Evolutionary conservation across 805 yeast genomes (phyloP).

Genomic region (Millerozyma acaciae): DNA sequence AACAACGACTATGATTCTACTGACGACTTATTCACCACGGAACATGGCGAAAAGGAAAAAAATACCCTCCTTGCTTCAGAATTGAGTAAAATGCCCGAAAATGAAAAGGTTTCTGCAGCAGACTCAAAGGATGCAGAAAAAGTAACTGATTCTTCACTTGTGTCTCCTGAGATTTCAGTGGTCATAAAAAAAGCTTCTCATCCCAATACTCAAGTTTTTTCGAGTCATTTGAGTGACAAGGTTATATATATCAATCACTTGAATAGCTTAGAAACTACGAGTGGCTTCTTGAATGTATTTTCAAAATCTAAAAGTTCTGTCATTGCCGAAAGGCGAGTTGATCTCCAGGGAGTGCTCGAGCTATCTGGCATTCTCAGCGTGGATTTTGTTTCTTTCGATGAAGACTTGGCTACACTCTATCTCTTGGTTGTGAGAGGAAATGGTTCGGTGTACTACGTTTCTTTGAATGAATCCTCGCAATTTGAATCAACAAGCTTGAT

Average conservation of each 20-base stretch:
- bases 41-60: too few relatives aligned
- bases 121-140: too few relatives aligned
- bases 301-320: too few relatives aligned
- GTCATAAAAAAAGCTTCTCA: too few relatives aligned
- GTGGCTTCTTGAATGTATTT: conserved; percentile 1
- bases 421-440: conserved; percentile 8
- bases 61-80: conserved; percentile 3
- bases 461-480: conserved; percentile 6
- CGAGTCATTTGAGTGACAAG: conserved; percentile 5
- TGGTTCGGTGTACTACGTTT: conserved; percentile 11
- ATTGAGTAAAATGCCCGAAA: conserved; percentile 5
- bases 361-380: conserved; percentile 9
- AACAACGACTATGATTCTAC: too few relatives aligned
- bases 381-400: conserved; percentile 7
- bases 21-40: too few relatives aligned
- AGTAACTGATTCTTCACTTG: too few relatives aligned
- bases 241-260: conserved; percentile 10
- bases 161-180: too few relatives aligned
- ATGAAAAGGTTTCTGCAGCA: conserved; percentile 4
- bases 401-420: not conserved
- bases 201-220: conserved; percentile 14
- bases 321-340: too few relatives aligned
- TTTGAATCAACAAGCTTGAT: not conserved
- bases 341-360: too few relatives aligned
- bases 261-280: conserved; percentile 1